Evolutionary conservation across 2,329 filamentous ascomycete genomes (phyloP).

Genomic region (Alternaria solani): DNA sequence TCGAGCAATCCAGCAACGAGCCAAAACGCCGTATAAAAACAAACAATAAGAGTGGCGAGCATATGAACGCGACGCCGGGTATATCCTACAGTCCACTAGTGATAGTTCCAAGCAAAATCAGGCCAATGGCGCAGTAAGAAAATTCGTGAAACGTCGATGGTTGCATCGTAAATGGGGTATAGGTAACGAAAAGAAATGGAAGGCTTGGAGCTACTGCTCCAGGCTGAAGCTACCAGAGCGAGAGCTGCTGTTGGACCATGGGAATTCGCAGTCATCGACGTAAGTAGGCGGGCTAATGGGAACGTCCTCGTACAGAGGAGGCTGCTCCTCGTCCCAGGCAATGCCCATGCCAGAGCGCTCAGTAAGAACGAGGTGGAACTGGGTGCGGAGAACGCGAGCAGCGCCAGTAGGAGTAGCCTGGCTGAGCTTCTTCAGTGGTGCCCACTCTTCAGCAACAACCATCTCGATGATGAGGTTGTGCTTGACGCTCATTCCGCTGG

Average conservation of each 20-base stretch:
- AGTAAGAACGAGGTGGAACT: slow-evolving; percentile 84
- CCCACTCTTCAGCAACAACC: slow-evolving; percentile 91
- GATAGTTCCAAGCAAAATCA: slow-evolving; percentile 27
- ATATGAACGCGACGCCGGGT: slow-evolving; percentile 24
- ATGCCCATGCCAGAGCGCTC: slow-evolving; percentile 87
- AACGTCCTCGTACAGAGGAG: slow-evolving; percentile 92
- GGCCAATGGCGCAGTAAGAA: slow-evolving; percentile 27
- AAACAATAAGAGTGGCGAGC: slow-evolving; percentile 14
- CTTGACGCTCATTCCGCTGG: slow-evolving; percentile 77
- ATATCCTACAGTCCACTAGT: slow-evolving; percentile 38
- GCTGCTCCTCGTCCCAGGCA: slow-evolving; percentile 95
- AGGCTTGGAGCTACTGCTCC: slow-evolving; percentile 8
- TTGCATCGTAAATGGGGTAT: slow-evolving; percentile 11
- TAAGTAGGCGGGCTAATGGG: slow-evolving; percentile 79
- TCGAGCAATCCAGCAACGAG: slow-evolving; percentile 16
- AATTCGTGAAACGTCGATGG: slow-evolving; percentile 26
- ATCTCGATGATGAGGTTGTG: slow-evolving; percentile 92
- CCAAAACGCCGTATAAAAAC: slow-evolving; percentile 12
- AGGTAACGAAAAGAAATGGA: slow-evolving; percentile 6
- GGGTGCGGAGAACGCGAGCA: slow-evolving; percentile 89
- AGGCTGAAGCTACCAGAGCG: slow-evolving; percentile 38
- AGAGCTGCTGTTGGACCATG: slow-evolving; percentile 30
- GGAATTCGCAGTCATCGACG: slow-evolving; percentile 40
- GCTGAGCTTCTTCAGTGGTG: slow-evolving; percentile 71
- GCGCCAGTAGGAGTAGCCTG: slow-evolving; percentile 86